Evolutionary conservation across 2,329 filamentous ascomycete genomes (phyloP), one percentile per base, ranked within the genome.

Genomic region (Trichothecium roseum): DNA sequence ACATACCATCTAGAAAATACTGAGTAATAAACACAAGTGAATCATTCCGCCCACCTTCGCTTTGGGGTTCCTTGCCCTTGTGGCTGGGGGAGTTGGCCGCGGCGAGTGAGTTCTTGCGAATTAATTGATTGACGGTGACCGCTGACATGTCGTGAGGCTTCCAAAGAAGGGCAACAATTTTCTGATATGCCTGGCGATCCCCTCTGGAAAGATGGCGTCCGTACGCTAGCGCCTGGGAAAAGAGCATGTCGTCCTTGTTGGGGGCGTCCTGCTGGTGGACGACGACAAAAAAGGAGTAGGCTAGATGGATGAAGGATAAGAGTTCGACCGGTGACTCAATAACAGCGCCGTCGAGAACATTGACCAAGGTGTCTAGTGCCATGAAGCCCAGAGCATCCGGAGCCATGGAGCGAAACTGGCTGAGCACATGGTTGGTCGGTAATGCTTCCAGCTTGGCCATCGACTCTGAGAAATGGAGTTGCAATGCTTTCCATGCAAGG

Each of bases 1-100:
- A 2, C 45, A 47, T 54, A 71, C 68, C 64, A 47, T 74, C 70
- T 15, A 75, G 51, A 38, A 72, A 73, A 37, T 65, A 59, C 34
- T 61, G 58, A 8, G 63, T 63, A 29, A 62, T 55, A 27, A 49
- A 48, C 1, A 62, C 44, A 7, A 74, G 47, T 9, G 56, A 50
- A 39, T 72, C 66, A 8, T 35, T 35, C 38, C 32, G 45, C 39
- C 14, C 54, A 24, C 6, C 6, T 24, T 6, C 20, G 10, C 20
- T 6, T 24, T 24, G 58, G 3, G 46, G 54, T 16, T 60, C 54
- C 44, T 69, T 69, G 15, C 66, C 66, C 40, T 69, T 69, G 9
- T 42, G 37, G 37, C 50, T 56, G 3, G 45, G 45, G 13, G 47
- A 44, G 6, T 46, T 46, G 10, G 42, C 45, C 5, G 38, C 40